These are phyloP conservation scores for Murraya koenigii DNA, from an alignment of 345 rosid species.

Conservation along the genomic window DNA sequence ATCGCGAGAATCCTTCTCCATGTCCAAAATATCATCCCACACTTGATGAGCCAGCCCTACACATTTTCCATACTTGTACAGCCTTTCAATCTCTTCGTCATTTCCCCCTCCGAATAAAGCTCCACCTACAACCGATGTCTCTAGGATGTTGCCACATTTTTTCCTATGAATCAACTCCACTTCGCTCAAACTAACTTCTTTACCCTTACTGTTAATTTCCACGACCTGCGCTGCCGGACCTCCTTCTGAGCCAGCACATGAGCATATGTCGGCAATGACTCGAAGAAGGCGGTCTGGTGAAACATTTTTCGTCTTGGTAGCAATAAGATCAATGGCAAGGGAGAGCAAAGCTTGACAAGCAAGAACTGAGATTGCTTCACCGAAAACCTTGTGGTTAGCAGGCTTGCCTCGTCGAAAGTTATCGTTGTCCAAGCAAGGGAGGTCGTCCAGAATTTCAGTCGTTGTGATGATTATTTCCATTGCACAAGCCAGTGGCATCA, in stretches of 20 bases:
- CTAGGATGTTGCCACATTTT: slow-evolving; percentile 33
- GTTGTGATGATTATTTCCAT: slow-evolving; percentile 63
- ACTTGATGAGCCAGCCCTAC: slow-evolving; percentile 34
- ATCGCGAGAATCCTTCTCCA: slow-evolving; percentile 29
- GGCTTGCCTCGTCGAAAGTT: too few relatives aligned
- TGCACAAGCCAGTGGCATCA: slow-evolving; percentile 60
- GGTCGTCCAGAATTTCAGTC: slow-evolving; percentile 17
- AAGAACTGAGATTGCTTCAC: too few relatives aligned
- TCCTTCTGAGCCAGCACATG: slow-evolving; percentile 45
- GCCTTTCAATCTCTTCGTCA: slow-evolving; percentile 17
- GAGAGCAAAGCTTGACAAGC: slow-evolving; percentile 57
- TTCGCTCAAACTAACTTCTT: slow-evolving; percentile 23
- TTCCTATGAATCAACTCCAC: slow-evolving; percentile 35
- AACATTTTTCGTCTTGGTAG: too few relatives aligned
- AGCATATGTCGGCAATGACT: slow-evolving; percentile 40
- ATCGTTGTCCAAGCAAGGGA: too few relatives aligned
- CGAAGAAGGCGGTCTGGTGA: slow-evolving; percentile 29
- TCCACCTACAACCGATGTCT: slow-evolving; percentile 33
- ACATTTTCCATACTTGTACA: slow-evolving; percentile 27
- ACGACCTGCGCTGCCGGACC: slow-evolving; percentile 48
- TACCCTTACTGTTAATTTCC: slow-evolving; percentile 46
- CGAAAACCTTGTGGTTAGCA: too few relatives aligned
- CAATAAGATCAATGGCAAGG: neutral
- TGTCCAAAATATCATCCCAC: slow-evolving; percentile 32
- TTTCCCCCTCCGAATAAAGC: slow-evolving; percentile 34